Evolutionary conservation across 1,139 yeast species (phyloP), one percentile per base, ranked within the genome.

Genomic region (Blastobotrys illinoisensis): DNA sequence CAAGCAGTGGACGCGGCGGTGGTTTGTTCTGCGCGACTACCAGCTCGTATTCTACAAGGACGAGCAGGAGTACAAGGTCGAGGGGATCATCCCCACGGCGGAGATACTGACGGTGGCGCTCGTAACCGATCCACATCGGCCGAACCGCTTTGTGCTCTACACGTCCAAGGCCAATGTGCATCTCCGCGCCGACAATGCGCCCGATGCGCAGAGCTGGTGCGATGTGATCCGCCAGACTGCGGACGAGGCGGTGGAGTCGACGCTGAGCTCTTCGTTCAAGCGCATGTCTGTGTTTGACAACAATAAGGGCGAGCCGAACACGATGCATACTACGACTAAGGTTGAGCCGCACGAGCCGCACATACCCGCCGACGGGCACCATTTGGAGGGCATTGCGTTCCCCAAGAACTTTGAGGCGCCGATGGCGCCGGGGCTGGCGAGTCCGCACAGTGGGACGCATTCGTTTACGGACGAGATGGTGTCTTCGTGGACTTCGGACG

Each of bases 1-100:
- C 44, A 58, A 67, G 62, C 60, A 64, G 44, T 81, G 85, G 85
- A 76, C 74, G 60, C 71, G 73, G 56, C 68, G 74, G 44, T 83
- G 88, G 88, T 79, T 81, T 59, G 85, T 81, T 2, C 69, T 83
- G n/a, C 70, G 88, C 44, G 71, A 72, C 18, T 73, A 77, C 50
- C 86, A 81, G 62, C 70, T 83, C 44, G 74, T 83, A 14, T 81
- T 79, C 65, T 83, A 83, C 65, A 81, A 81, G 62, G 84, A 82
- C 61, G 74, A 77, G 14, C 69, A 75, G 6, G 88, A 83, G 62
- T 77, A 81, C 64, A 80, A 81, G 64, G 82, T 86, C 0, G 71
- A 75, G 47, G 74, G 71, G 50, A 83, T 83, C 11, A 71, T 81
- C 18, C 69, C 70, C 6, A 62, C 70, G 6, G 65, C 66, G 26